Conservation (phyloP, 2,329 filamentous ascomycete genomes). For the Diaporthe citriasiana region DNA sequence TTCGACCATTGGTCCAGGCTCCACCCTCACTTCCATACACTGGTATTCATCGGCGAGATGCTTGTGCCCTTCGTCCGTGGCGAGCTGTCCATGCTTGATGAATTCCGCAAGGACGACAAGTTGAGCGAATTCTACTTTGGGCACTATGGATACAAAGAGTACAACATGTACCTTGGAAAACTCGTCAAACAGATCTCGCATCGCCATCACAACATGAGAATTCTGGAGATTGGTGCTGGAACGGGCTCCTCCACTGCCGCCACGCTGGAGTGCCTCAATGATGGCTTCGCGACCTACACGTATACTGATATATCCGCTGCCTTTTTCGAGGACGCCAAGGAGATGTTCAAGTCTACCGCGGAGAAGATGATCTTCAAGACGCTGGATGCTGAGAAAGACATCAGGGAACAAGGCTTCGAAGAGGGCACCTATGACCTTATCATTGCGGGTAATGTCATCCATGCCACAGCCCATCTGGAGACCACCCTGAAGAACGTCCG, state of each 20-base stretch:
- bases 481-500: slow-evolving; percentile 52
- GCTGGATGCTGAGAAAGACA: slow-evolving; percentile 49
- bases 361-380: slow-evolving; percentile 43
- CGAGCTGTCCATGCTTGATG: slow-evolving; percentile 51
- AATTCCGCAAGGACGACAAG: slow-evolving; percentile 50
- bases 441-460: slow-evolving; percentile 56
- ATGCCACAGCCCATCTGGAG: slow-evolving; percentile 52
- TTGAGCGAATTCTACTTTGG: slow-evolving; percentile 49
- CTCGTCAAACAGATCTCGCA: slow-evolving; percentile 53
- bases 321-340: slow-evolving; percentile 54
- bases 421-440: slow-evolving; percentile 53
- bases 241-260: slow-evolving; percentile 56
- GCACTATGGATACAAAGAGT: slow-evolving; percentile 37
- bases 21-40: slow-evolving; percentile 29
- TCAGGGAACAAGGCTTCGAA: slow-evolving; percentile 50
- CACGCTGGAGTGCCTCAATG: slow-evolving; percentile 51
- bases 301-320: slow-evolving; percentile 59
- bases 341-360: not conserved
- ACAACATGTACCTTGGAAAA: slow-evolving; percentile 44
- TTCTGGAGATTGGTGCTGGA: slow-evolving; percentile 57
- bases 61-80: slow-evolving; percentile 51
- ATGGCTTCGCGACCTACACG: slow-evolving; percentile 55
- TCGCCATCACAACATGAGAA: slow-evolving; percentile 48
- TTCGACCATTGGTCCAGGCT: slow-evolving; percentile 24
- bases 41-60: slow-evolving; percentile 46